Conservation (phyloP, 2,329 filamentous ascomycete genomes). For the Aspergillus piperis region DNA sequence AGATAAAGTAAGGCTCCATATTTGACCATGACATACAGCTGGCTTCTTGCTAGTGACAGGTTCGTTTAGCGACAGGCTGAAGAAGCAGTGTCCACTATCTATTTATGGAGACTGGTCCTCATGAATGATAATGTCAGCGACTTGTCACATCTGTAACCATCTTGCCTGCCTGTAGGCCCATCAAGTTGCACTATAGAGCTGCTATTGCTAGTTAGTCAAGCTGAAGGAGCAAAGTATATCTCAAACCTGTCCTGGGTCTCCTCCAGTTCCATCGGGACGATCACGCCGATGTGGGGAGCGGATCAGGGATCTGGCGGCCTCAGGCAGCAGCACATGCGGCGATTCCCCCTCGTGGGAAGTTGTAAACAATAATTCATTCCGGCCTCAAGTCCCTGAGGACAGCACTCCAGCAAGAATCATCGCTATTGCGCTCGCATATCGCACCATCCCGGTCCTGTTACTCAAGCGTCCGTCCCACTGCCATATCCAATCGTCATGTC, state of each 20-base stretch:
- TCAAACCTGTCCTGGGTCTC: not conserved
- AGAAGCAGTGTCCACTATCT: not conserved
- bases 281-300: not conserved
- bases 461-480: not conserved
- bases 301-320: not conserved
- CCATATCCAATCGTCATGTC: not conserved
- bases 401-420: not conserved
- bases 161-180: not conserved
- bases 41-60: not conserved
- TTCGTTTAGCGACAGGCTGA: not conserved
- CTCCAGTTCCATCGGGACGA: not conserved
- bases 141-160: not conserved
- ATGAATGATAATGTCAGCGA: not conserved
- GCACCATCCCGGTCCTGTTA: too few species aligned
- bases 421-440: not conserved
- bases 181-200: not conserved
- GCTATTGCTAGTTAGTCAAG: not conserved
- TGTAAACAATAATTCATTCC: not conserved
- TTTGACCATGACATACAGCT: too few species aligned
- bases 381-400: not conserved
- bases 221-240: not conserved
- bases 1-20: not conserved
- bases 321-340: not conserved
- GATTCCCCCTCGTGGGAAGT: not conserved
- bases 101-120: not conserved